Base-by-base conservation (phyloP, 768 basidiomycete species). In the Sarcomyxa edulis region DNA sequence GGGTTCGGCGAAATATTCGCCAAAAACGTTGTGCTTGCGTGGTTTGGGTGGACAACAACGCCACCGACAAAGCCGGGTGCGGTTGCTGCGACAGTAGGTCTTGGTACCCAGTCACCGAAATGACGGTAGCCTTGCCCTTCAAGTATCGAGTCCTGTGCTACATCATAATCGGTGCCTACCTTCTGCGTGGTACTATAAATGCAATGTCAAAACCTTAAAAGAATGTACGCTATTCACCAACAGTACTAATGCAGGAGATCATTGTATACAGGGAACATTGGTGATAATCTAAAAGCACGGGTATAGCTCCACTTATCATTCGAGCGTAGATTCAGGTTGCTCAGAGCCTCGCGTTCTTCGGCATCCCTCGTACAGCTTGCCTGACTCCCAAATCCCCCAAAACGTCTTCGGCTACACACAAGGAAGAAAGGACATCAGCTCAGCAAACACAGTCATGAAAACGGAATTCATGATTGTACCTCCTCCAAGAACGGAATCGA, bases 1-100 rank as follows among this genome's bases (percentile, higher is more conserved):
- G 91, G 91, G n/a, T 93, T 94, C 54, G 91, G 91, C 27, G 92
- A 95, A 60, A 85, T 95, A 35, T 91, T 93, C 54, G 91, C 85
- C 24, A 85, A 84, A 60, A 76, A 84, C 31, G 70, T 86, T n/a
- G 56, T 87, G 12, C 60, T 85, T 43, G 58, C 54, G 15, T 73
- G 71, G 67, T 58, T 75, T 47, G 73, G 73, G 6, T 74, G 72
- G 72, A 68, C 61, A 38, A 38, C 52, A 16, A 32, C 53, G 11
- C 14, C 38, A 31, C 28, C 29, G 38, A 31, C 38, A 33, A 53
- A 49, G 8, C 58, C 64, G 28, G 67, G 65, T 10, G 55, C 64
- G 35, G 55, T 61, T 31, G 65, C 61, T 19, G 49, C 70, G 7
- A 61, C 64, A 15, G 49, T 63, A 25, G 72, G 66, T 10, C 45